Evolutionary conservation across 1,284 basidiomycete species (phyloP), one percentile per base, ranked within the genome.

Genomic region (Leccinum griseonigrum): DNA sequence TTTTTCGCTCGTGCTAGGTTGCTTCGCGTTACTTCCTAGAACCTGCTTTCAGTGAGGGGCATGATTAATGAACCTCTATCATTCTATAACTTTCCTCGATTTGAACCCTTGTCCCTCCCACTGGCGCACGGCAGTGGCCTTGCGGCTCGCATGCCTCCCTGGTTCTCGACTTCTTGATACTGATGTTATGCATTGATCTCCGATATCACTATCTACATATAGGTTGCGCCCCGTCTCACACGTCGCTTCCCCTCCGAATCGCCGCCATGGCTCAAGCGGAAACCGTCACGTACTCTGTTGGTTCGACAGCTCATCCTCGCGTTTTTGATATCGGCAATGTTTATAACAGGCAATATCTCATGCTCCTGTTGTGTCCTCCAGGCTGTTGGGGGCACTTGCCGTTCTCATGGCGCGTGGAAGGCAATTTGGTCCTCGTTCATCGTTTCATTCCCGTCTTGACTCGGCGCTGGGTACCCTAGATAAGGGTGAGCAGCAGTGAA

Each of bases 321-420:
- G 1, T 77, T 16, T 38, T 83, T 36, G 82, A 83, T 62, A 66
- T 83, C 4, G 81, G 82, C 0, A 83, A 80, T 0, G 83, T 81
- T 0, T 82, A 71, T 61, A 82, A 79, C 55, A 38, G 80, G 80
- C 1, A 72, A 79, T 2, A 71, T 79, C 7, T 78, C 81, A 0
- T 84, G 79, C 61, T 67, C 38, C 14, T 16, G 16, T 38, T 16
- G 38, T 38, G 16, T 38, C 38, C 38, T 38, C 38, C 38, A 38
- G 38, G 38, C 38, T 38, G 38, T 38, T 16, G 80, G 80, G 5
- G 71, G 76, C 40, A 66, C 78, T 3, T 81, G 83, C 1, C 73
- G 75, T 43, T 79, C 81, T 32, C 74, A 71, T 28, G 72, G 74
- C 3, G 77, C 84, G 22, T 77, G 72, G 2, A 75, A 76, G 80